phyloP scores from a whole-genome alignment of 371 early-diverging fungal genomes.

The Dichotomocladium elegans region DNA sequence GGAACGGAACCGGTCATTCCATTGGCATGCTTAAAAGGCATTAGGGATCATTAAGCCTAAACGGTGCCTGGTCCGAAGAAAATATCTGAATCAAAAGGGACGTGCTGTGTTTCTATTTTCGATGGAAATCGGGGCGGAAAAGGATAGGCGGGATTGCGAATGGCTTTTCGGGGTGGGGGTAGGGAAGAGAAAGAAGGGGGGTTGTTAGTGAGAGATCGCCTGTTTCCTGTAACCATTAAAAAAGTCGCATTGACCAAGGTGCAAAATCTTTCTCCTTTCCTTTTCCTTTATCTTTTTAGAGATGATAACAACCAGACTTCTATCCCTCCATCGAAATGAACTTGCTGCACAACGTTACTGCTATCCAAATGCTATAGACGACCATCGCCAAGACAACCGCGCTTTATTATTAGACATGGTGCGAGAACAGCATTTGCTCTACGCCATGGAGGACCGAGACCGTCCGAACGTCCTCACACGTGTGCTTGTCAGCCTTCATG shows the following conservation, averaged over 20 bases:
- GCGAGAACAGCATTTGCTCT: conserved; percentile 20
- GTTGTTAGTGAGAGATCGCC: too few species aligned
- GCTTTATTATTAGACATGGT: conserved; percentile 4
- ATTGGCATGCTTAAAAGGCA: too few species aligned
- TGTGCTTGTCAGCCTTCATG: conserved; percentile 26
- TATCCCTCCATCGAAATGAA: background rate
- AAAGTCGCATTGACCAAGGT: background rate
- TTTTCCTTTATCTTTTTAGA: background rate
- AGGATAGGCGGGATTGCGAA: background rate
- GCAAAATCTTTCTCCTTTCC: background rate
- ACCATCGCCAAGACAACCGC: background rate
- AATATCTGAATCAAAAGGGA: too few species aligned
- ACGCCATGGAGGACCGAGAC: conserved; percentile 34
- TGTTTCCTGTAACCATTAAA: too few species aligned
- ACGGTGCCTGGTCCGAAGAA: too few species aligned
- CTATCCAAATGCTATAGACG: background rate
- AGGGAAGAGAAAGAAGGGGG: too few species aligned
- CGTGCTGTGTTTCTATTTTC: background rate
- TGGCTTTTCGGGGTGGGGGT: background rate
- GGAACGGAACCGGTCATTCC: too few species aligned
- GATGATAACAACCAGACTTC: conserved; percentile 1
- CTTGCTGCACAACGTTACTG: background rate
- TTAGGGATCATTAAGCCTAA: too few species aligned
- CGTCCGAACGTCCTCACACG: conserved; percentile 30
- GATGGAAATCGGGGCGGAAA: too few species aligned